Percentiles rank a stretch among this genome's conserved stretches.
Evolutionary conservation across 2,329 filamentous ascomycete genomes (phyloP).

Genomic region (Trichophyton simii): DNA sequence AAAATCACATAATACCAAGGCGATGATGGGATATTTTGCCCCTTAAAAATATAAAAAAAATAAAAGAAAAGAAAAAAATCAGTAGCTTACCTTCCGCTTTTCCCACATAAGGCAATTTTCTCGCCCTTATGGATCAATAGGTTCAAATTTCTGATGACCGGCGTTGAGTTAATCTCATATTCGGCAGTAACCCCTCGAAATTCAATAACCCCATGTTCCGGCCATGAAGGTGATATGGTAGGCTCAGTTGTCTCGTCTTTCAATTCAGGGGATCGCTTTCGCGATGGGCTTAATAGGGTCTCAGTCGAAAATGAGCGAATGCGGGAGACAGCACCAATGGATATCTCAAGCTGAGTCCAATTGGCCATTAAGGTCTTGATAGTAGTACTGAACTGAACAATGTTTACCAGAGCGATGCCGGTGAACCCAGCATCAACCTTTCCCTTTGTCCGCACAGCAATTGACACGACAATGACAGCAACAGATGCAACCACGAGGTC

Average conservation of each 20-base stretch:
- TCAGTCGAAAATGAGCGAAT: constrained; percentile 3
- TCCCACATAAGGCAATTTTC: constrained; percentile 14
- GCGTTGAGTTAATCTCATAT: constrained; percentile 2
- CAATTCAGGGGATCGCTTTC: not conserved
- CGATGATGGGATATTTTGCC: not conserved
- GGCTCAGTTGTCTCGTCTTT: not conserved
- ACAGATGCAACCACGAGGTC: constrained; percentile 25
- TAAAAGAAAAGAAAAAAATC: not conserved
- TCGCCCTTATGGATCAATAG: constrained; percentile 8
- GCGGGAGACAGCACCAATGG: constrained; percentile 15
- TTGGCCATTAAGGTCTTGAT: not conserved
- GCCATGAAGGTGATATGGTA: not conserved
- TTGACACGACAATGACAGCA: constrained; percentile 14
- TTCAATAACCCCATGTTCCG: not conserved
- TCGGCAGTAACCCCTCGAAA: not conserved
- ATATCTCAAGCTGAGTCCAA: constrained; percentile 8
- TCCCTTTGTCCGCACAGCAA: not conserved
- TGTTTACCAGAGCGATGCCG: not conserved
- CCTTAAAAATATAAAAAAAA: no score
- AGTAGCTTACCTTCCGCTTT: constrained; percentile 6
- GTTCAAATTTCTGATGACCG: constrained; percentile 7
- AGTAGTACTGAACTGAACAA: not conserved
- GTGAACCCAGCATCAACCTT: not conserved
- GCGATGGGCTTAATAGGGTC: not conserved
- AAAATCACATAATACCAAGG: no score